Conservation (phyloP, 106 monocot species). For the Dioscorea alata region DNA sequence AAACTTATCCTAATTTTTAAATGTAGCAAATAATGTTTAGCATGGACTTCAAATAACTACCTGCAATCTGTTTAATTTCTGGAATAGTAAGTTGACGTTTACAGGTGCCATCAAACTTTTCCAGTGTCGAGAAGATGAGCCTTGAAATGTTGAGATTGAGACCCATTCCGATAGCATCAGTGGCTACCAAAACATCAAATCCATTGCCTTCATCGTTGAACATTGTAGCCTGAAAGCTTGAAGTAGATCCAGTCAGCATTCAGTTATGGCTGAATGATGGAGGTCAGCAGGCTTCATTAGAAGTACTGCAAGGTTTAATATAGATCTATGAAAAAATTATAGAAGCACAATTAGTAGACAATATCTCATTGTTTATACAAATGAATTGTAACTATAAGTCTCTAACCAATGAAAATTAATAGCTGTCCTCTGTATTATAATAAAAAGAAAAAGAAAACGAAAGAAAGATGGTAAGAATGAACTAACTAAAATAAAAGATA, state of each 20-base stretch:
- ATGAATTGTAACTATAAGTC: too few relatives aligned
- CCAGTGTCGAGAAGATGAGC: slow-evolving; percentile 76
- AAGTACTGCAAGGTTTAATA: too few relatives aligned
- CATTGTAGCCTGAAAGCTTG: slow-evolving; percentile 77
- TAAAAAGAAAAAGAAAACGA: too few relatives aligned
- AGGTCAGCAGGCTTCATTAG: too few relatives aligned
- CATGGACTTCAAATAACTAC: slow-evolving; percentile 19
- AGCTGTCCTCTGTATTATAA: too few relatives aligned
- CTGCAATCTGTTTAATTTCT: slow-evolving; percentile 97
- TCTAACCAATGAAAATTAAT: too few relatives aligned
- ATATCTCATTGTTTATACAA: too few relatives aligned
- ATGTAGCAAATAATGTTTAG: not conserved
- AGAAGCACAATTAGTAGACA: too few relatives aligned
- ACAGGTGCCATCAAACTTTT: slow-evolving; percentile 76
- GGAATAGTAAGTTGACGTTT: slow-evolving; percentile 55
- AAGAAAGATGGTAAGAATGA: too few relatives aligned
- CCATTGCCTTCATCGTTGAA: slow-evolving; percentile 92
- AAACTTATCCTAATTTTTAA: too few relatives aligned
- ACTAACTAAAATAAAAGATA: not conserved
- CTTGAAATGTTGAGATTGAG: slow-evolving; percentile 96
- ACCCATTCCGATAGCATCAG: slow-evolving; percentile 98
- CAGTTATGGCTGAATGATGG: too few relatives aligned
- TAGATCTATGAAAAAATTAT: too few relatives aligned
- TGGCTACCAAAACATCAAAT: slow-evolving; percentile 91
- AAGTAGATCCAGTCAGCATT: slow-evolving; percentile 12